Evolutionary conservation across 441 rosid species (phyloP).

Genomic region (Corymbia calophylla): DNA sequence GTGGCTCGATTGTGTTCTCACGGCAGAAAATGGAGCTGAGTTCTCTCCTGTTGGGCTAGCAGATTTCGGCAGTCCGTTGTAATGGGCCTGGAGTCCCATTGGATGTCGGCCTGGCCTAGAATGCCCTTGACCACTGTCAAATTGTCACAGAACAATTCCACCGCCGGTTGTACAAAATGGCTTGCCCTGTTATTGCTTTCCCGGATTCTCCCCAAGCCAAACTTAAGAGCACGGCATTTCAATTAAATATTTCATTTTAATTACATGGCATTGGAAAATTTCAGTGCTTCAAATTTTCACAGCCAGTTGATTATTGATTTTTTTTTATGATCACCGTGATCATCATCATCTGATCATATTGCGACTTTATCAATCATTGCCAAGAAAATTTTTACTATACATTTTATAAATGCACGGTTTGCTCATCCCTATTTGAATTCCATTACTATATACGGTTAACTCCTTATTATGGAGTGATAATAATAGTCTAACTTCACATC

Average conservation of each 20-base stretch:
- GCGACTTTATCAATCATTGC: background rate
- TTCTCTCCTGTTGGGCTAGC: too few relatives aligned
- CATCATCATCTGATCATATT: background rate
- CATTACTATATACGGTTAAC: fast-evolving
- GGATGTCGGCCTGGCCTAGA: too few relatives aligned
- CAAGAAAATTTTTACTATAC: background rate
- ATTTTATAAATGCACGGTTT: background rate
- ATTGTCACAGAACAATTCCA: too few relatives aligned
- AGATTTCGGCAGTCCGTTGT: too few relatives aligned
- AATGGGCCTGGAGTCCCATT: too few relatives aligned
- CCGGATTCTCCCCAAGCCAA: too few relatives aligned
- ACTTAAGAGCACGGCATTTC: background rate
- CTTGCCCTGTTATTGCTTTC: too few relatives aligned
- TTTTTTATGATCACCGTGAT: background rate
- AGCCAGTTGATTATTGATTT: background rate
- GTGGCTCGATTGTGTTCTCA: too few relatives aligned
- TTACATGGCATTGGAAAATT: background rate
- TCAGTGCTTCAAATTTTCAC: background rate
- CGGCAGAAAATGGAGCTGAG: too few relatives aligned
- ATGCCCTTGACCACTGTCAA: too few relatives aligned
- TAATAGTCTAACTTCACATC: background rate
- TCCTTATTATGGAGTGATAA: background rate
- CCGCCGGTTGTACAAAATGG: too few relatives aligned
- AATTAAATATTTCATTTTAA: too few relatives aligned
- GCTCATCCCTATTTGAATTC: background rate